Conservation (phyloP, 2,329 filamentous ascomycete species). For the Tympanopsis confertula region DNA sequence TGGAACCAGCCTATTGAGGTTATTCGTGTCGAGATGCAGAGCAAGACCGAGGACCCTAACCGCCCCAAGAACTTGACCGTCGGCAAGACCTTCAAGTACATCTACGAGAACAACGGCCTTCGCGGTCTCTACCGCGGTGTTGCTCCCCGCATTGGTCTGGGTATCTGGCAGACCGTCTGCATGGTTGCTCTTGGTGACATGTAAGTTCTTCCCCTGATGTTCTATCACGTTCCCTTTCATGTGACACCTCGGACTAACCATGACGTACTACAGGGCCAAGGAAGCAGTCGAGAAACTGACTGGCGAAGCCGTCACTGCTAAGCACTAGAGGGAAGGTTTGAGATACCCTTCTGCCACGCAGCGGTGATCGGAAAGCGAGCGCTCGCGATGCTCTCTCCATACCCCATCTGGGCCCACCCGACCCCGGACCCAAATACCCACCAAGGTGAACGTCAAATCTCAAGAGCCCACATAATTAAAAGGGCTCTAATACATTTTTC, state of each 20-base stretch:
- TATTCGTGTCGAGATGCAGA: constrained; percentile 99
- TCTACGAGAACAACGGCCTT: constrained; percentile 79
- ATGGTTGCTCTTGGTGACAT: constrained; percentile 99
- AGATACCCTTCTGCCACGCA: constrained; percentile 1
- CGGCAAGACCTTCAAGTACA: constrained; percentile 73
- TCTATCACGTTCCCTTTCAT: constrained; percentile 1
- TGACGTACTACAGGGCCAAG: constrained; percentile 28
- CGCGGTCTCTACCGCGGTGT: constrained; percentile 94
- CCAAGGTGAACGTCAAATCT: no score
- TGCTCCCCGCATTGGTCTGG: constrained; percentile 81
- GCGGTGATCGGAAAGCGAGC: no score
- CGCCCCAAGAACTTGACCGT: constrained; percentile 98
- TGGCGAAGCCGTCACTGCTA: constrained; percentile 39
- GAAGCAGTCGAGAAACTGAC: constrained; percentile 42
- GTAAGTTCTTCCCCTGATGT: constrained; percentile 42
- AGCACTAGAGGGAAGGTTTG: constrained; percentile 29
- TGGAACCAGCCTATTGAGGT: constrained; percentile 99
- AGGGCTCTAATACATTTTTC: no score
- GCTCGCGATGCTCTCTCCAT: no score
- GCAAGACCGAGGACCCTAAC: constrained; percentile 95
- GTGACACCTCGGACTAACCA: background rate
- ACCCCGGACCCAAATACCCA: no score
- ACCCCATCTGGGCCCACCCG: no score
- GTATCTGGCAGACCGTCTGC: constrained; percentile 98
- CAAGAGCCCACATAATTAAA: no score